A percentile compares a stretch with the other conserved stretches of the same genome.
Conservation (phyloP, 495 filamentous ascomycete genomes). For the Neurospora hispaniola region DNA sequence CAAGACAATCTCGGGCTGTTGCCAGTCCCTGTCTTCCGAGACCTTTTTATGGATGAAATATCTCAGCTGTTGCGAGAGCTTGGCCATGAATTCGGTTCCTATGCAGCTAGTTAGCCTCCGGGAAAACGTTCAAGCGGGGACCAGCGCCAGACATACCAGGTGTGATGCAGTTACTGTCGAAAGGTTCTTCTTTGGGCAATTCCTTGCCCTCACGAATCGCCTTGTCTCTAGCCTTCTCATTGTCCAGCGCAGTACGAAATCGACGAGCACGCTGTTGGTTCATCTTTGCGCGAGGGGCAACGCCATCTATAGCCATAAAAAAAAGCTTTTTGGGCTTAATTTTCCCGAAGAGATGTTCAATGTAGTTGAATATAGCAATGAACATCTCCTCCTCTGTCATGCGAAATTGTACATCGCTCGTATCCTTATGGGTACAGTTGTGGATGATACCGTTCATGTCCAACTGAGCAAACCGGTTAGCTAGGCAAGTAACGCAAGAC, state of each 20-base stretch:
- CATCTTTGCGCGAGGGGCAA: conserved; percentile 98
- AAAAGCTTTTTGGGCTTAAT: conserved; percentile 98
- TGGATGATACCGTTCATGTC: conserved; percentile 99
- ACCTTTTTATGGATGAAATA: conserved; percentile 99
- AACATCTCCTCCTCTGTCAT: conserved; percentile 99
- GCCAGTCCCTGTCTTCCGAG: conserved; percentile 93
- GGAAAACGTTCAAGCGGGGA: background rate
- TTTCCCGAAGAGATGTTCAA: conserved; percentile 96
- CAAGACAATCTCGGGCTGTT: conserved; percentile 87
- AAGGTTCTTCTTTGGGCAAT: conserved; percentile 89
- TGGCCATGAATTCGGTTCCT: conserved; percentile 91
- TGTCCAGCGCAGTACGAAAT: conserved; percentile 90
- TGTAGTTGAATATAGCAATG: conserved; percentile 99
- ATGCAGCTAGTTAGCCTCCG: background rate
- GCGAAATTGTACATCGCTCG: conserved; percentile 78
- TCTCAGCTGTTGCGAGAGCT: conserved; percentile 83
- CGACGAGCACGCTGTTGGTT: conserved; percentile 95
- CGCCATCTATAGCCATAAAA: conserved; percentile 98
- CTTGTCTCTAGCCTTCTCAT: conserved; percentile 79
- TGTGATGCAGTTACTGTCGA: conserved; percentile 99
- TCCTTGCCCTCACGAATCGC: conserved; percentile 78
- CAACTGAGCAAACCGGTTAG: conserved; percentile 39
- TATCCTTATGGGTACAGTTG: conserved; percentile 97
- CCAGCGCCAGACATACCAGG: conserved; percentile 43
- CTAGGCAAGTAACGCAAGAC: background rate